Evolutionary conservation across 1,284 basidiomycete species (phyloP).

Genomic region (Microbotryomycetes sp.): DNA sequence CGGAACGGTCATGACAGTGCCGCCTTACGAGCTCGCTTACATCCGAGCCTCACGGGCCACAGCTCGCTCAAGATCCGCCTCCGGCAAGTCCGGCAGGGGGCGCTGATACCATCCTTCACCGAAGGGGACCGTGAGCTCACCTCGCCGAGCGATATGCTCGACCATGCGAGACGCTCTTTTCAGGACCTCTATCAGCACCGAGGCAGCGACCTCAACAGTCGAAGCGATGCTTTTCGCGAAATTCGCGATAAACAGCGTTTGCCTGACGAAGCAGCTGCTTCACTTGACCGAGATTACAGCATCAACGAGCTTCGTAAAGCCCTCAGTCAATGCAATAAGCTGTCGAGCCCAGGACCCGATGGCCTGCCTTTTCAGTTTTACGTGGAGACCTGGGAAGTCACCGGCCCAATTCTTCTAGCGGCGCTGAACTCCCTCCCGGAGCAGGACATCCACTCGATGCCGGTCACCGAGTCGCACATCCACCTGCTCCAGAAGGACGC

Average conservation of each 20-base stretch:
- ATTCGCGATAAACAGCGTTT: background rate
- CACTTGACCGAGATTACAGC: background rate
- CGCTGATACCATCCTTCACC: conserved; percentile 1
- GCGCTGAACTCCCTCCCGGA: background rate
- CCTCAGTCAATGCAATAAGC: background rate
- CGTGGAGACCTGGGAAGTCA: background rate
- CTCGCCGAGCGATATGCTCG: conserved; percentile 7
- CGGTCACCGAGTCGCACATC: background rate
- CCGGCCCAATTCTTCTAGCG: background rate
- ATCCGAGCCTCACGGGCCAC: background rate
- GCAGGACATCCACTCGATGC: background rate
- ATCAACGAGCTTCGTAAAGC: background rate
- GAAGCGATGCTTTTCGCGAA: background rate
- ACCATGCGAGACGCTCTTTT: background rate
- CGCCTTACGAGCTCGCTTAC: background rate
- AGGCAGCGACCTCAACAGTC: background rate
- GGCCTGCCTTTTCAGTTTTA: conserved; percentile 7
- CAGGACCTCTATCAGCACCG: background rate
- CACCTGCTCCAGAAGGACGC: background rate
- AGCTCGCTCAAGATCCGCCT: conserved; percentile 8
- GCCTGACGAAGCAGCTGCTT: background rate
- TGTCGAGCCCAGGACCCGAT: conserved; percentile 5
- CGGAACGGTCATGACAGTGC: background rate
- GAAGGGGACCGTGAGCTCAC: background rate
- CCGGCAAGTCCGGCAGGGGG: conserved; percentile 6